These are phyloP conservation scores for Aspergillus tanneri DNA, from an alignment of 2,329 filamentous ascomycete species.

Conservation along the genomic window DNA sequence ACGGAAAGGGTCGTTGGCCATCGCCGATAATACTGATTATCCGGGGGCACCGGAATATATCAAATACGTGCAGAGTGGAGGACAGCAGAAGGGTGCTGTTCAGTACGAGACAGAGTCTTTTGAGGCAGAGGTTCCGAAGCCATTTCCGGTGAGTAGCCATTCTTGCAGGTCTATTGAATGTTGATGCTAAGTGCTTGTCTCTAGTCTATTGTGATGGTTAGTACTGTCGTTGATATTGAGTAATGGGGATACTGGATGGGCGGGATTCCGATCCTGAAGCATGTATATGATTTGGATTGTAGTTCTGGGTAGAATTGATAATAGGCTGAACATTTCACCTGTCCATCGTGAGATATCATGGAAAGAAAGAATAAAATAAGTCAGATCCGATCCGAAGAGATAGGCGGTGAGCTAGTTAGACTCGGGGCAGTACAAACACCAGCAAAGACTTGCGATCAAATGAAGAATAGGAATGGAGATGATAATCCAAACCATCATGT, in stretches of 20 bases:
- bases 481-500: background rate
- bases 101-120: constrained; percentile 25
- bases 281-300: too few species aligned
- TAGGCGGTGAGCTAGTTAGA: background rate
- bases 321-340: too few species aligned
- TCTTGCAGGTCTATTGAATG: background rate
- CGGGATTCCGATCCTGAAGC: too few species aligned
- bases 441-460: background rate
- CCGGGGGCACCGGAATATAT: constrained; percentile 45
- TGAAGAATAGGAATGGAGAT: background rate
- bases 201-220: constrained; percentile 23
- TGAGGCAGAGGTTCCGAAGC: constrained; percentile 4
- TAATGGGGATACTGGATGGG: background rate
- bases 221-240: constrained; percentile 15
- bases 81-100: constrained; percentile 17
- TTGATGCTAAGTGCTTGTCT: background rate
- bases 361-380: too few species aligned
- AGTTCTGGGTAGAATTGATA: background rate
- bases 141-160: constrained; percentile 17
- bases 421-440: background rate
- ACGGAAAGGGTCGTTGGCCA: constrained; percentile 29
- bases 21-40: constrained; percentile 43
- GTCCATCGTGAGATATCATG: too few species aligned
- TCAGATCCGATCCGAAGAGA: too few species aligned
- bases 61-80: constrained; percentile 38